Evolutionary conservation across 805 yeast species (phyloP), one percentile per base, ranked within the genome.

Genomic region (Kluyveromyces aestuarii): DNA sequence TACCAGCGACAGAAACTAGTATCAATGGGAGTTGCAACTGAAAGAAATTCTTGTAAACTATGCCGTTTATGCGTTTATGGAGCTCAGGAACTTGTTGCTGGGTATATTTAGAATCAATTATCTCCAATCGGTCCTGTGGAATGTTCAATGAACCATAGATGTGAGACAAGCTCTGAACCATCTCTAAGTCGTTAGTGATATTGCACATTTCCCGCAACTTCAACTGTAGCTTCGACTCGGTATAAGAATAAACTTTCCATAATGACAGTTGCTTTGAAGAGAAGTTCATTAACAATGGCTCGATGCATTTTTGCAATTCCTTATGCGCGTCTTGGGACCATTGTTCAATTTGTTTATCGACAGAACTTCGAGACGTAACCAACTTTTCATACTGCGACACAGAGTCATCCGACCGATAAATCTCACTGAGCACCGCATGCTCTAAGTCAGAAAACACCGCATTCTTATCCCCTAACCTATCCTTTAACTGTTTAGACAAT

Each of bases 11-110:
- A 1, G 68, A 49, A 13, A 61, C 37, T 2, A 60, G 14, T 1
- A 61, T 39, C 36, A 66, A 40, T 0, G 71, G 71, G n/a, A 66
- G 44, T 45, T 67, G 71, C 5, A 66, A 46, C 25, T 58, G 61
- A 17, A 66, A 49, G 40, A 63, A 58, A 36, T 64, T 66, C 8
- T 53, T 47, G 46, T 60, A 55, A 8, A 67, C 47, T 6, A 52
- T 35, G 41, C 56, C 62, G 25, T 59, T 57, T 5, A 59, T 62
- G n/a, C 54, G 48, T 8, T 51, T 56, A 46, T 65, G 67, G 35
- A 65, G 45, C 0, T 41, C 41, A 0, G 55, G 52, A 14, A 62
- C 48, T 16, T 56, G 57, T 1, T 19, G 35, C 17, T 27, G 10
- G 18, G 39, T 47, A 13, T 40, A 25, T 39, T 39, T 6, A 18